Evolutionary conservation across 371 early-diverging fungal genomes (phyloP).

Genomic region (Choanephora cucurbitarum): DNA sequence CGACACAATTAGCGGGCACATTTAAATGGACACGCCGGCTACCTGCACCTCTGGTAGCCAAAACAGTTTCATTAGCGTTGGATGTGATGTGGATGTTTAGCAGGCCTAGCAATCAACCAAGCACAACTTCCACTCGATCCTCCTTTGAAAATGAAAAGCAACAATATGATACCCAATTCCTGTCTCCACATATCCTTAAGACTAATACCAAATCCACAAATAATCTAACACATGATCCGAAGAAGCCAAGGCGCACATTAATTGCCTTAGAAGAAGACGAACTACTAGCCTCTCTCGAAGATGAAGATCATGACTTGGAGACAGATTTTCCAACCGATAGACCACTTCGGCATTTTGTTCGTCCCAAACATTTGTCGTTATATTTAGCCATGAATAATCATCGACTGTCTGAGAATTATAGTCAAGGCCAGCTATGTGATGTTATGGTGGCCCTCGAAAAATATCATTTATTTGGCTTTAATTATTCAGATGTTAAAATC

Average conservation of each 20-base stretch:
- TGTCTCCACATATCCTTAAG: no score
- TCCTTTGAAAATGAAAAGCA: neutral
- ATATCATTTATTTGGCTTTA: slow-evolving; percentile 52
- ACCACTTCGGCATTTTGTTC: slow-evolving; percentile 50
- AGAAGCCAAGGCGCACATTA: slow-evolving; percentile 14
- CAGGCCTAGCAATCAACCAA: slow-evolving; percentile 9
- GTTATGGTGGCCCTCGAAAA: slow-evolving; percentile 53
- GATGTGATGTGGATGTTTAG: slow-evolving; percentile 54
- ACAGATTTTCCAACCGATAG: slow-evolving; percentile 55
- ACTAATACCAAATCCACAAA: neutral
- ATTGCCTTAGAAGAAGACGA: slow-evolving; percentile 39
- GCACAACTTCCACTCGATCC: neutral
- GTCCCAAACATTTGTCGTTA: slow-evolving; percentile 48
- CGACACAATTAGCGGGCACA: slow-evolving; percentile 50
- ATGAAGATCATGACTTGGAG: slow-evolving; percentile 30
- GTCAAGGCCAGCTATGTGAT: slow-evolving; percentile 46
- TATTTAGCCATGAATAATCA: slow-evolving; percentile 50
- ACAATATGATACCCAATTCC: neutral
- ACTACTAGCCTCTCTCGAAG: slow-evolving; percentile 38
- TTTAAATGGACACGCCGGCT: slow-evolving; percentile 54
- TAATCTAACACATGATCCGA: neutral
- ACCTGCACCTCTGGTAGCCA: slow-evolving; percentile 44
- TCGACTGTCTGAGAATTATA: slow-evolving; percentile 46
- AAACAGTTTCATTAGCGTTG: slow-evolving; percentile 45
- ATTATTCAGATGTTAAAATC: slow-evolving; percentile 38